Evolutionary conservation across 208 protist species (phyloP), one percentile per base, ranked within the genome.

Genomic region (Trypanosomatidae sp.): DNA sequence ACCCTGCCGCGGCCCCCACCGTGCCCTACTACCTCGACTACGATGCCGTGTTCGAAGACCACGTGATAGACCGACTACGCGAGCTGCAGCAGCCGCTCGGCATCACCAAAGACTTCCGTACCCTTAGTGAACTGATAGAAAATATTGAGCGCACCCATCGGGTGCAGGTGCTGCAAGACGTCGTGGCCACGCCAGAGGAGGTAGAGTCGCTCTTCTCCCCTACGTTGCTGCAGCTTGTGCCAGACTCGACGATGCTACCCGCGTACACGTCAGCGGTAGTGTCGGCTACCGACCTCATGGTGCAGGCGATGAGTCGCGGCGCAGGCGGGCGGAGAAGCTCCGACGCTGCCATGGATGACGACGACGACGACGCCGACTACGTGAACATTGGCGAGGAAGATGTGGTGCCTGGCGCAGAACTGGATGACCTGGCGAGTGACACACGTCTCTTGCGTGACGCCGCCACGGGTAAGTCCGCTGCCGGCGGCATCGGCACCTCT

Each of bases 11-110:
- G 17, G 56, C 25, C 52, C 59, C 80, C 17, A 72, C 82, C n/a
- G 82, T 92, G 50, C 89, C 88, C 22, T 89, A 91, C 81, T 87
- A 86, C 66, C 80, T 95, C n/a, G 91, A 95, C 75, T 75, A 92
- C 50, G 76, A 66, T 59, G 82, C 87, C 36, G 74, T 95, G 30
- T 91, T 95, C 66, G 86, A 91, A 12, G 91, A 95, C 72, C 49
- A 68, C 67, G 80, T 87, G 19, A 91, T 95, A 66, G 88, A 95
- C 71, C 83, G 81, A 15, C 77, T 95, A 41, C 82, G 79, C 8
- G 73, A 58, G 44, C 69, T 95, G 66, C 88, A 91, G 62, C 82
- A 90, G 58, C 39, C 73, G 1, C 85, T 95, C 33, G 88, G 83
- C 50, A 86, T 92, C 56, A 79, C 74, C 13, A 82, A 82, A 50